A percentile compares a stretch with the other conserved stretches of the same genome.
These are phyloP conservation scores for Hyphopichia khmerensis DNA, from an alignment of 1,139 yeast genomes.

Conservation along the genomic window DNA sequence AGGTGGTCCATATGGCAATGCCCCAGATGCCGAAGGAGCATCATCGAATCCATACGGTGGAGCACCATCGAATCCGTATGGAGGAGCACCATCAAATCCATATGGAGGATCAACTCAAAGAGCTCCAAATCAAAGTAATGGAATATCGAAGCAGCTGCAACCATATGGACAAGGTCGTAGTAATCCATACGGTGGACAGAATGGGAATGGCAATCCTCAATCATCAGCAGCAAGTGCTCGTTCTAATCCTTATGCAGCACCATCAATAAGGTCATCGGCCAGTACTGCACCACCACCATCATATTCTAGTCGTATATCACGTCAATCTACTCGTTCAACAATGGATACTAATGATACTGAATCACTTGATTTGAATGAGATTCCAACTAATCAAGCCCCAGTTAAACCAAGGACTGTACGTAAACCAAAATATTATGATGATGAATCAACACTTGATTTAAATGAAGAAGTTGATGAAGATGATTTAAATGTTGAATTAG, in stretches of 20 bases:
- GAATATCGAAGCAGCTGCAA: too few relatives aligned
- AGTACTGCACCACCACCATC: conserved; percentile 4
- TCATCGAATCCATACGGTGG: conserved; percentile 12
- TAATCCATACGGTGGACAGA: not conserved
- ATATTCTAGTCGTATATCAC: conserved; percentile 5
- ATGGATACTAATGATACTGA: conserved; percentile 33
- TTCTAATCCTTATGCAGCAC: conserved; percentile 4
- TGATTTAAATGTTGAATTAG: conserved; percentile 47
- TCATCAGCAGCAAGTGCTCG: not conserved
- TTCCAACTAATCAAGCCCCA: conserved; percentile 31
- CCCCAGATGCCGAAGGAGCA: too few relatives aligned
- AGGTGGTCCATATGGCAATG: conserved; percentile 2
- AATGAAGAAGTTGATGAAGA: conserved; percentile 41
- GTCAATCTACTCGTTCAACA: conserved; percentile 4
- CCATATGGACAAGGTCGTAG: conserved; percentile 8
- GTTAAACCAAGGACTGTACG: conserved; percentile 19
- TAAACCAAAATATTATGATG: conserved; percentile 23
- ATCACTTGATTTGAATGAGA: conserved; percentile 41
- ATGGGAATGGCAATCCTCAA: not conserved
- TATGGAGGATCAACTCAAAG: conserved; percentile 9
- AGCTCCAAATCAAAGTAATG: too few relatives aligned
- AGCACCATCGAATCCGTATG: conserved; percentile 12
- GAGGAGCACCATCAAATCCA: conserved; percentile 9
- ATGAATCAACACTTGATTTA: conserved; percentile 27
- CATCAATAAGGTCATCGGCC: conserved; percentile 4